Base-by-base conservation (phyloP, 2,329 filamentous ascomycete species). In the Paramyrothecium roridum region DNA sequence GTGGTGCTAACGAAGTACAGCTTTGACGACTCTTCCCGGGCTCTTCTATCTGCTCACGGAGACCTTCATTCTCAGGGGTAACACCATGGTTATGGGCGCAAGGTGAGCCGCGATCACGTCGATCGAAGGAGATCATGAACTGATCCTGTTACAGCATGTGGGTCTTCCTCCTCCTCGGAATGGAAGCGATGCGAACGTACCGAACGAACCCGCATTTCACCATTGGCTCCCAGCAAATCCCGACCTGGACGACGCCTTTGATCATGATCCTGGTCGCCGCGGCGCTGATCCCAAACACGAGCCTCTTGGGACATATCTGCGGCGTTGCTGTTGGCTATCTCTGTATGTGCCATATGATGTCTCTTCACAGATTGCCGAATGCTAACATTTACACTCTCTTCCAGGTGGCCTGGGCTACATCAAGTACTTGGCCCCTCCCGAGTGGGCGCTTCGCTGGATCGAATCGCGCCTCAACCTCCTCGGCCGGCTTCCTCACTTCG, bases 241-340 rank as follows among this genome's bases (percentile, higher is more conserved):
- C 95, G 2, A 98, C 93, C 0, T 98, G 93, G 93, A 90, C 87
- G 8, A 91, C 90, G 2, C 93, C 95, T 3, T 75, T 98, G n/a
- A 77, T 91, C 52, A 77, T 91, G 64, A 83, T 90, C 51, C 73
- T 96, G 40, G 80, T 93, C 16, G 84, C 91, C 37, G 86, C 86
- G 54, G 87, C 91, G 26, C 76, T 99, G 52, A 76, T 96, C 4
- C 91, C 92, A 1, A 84, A 87, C 60, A 91, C 91, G 2, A 96
- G 90, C 70, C 82, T 97, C 53, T 75, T 96, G 17, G 93, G 95
- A 2, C 95, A 98, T 70, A 70, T 96, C 2, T 93, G 89, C 65
- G 92, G 90, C 50, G 81, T 96, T n/a, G 75, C 77, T 2, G 84
- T 96, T 53, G 95, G 95, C 45, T 98, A 97, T 76, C 73, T 91